These are phyloP conservation scores for Kentomonas sorsogonicus DNA, from an alignment of 208 protist genomes.

Conservation along the genomic window DNA sequence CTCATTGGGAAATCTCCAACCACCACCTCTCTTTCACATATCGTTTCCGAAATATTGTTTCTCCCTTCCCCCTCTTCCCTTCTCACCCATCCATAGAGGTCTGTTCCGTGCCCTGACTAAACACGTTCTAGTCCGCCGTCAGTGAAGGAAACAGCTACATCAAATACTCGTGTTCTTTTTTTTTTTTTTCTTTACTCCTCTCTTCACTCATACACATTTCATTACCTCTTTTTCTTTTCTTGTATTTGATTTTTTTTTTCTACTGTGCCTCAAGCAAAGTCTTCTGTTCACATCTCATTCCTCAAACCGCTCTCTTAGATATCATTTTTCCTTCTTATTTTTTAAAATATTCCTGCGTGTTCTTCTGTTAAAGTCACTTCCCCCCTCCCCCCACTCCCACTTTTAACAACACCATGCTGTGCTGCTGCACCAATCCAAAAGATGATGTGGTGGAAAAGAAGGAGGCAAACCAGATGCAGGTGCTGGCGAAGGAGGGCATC, in stretches of 20 bases:
- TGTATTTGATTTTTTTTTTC: slow-evolving; percentile 3
- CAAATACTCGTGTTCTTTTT: not conserved
- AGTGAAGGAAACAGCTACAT: not conserved
- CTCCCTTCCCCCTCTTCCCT: no score
- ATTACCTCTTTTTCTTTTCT: slow-evolving; percentile 1
- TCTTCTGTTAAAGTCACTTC: no score
- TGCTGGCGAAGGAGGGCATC: slow-evolving; percentile 26
- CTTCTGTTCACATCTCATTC: not conserved
- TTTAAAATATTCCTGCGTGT: no score
- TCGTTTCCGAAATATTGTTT: no score
- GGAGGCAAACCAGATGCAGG: slow-evolving; percentile 14
- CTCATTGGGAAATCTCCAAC: no score
- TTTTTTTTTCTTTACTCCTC: slow-evolving; percentile 11
- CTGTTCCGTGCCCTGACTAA: no score
- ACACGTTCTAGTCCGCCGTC: no score
- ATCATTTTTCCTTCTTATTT: not conserved
- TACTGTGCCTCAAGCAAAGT: not conserved
- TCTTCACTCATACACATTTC: not conserved
- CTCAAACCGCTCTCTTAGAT: not conserved
- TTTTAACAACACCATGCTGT: no score
- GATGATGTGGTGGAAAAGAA: slow-evolving; percentile 25
- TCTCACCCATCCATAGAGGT: no score
- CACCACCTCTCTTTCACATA: no score
- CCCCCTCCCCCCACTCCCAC: no score
- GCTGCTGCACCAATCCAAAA: slow-evolving; percentile 44